phyloP scores from a whole-genome alignment of 257 asterid genomes.

The Cinchona pubescens region DNA sequence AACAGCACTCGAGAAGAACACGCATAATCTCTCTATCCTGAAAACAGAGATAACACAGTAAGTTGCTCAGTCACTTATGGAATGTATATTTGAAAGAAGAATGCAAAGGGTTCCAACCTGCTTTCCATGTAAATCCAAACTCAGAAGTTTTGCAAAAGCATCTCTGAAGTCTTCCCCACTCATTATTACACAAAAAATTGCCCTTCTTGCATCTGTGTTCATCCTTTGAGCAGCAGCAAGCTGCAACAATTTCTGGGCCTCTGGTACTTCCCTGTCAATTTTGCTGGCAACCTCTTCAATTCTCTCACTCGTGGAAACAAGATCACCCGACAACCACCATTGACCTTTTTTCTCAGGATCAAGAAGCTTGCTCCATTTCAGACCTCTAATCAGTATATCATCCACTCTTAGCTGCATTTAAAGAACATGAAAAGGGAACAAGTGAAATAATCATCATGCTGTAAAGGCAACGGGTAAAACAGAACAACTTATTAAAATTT shows the following conservation, averaged over 20 bases:
- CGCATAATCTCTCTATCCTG: constrained; percentile 96
- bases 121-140: constrained; percentile 83
- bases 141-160: constrained; percentile 87
- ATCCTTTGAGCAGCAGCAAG: constrained; percentile 89
- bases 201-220: constrained; percentile 92
- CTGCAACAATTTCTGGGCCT: constrained; percentile 77
- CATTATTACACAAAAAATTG: constrained; percentile 88
- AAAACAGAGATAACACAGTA: constrained; percentile 5
- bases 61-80: not conserved
- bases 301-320: constrained; percentile 41
- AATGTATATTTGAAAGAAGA: constrained; percentile 7
- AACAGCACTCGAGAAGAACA: constrained; percentile 89
- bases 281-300: constrained; percentile 64
- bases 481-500: not conserved
- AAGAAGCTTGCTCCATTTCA: constrained; percentile 83
- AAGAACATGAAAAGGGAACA: constrained; percentile 1
- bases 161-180: constrained; percentile 84
- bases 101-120: constrained; percentile 50
- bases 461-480: not conserved
- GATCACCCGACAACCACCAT: constrained; percentile 91
- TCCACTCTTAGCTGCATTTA: constrained; percentile 67
- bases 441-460: not conserved
- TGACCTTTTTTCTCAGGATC: constrained; percentile 90
- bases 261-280: constrained; percentile 71
- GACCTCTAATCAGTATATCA: constrained; percentile 64